Conservation (phyloP, 192 early-diverging fungal species). For the Linnemannia exigua region DNA sequence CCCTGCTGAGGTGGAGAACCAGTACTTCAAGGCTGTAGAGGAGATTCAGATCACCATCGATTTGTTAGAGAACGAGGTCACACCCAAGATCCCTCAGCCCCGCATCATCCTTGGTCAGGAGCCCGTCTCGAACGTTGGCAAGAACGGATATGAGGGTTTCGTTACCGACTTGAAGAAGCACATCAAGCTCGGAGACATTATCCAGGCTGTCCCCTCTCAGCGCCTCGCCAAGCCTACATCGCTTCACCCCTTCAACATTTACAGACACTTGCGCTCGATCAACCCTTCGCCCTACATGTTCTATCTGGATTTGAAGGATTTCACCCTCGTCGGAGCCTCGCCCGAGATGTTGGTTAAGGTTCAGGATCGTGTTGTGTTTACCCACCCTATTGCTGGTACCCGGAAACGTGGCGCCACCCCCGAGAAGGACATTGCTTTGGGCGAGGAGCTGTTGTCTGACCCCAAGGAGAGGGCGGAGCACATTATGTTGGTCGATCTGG, state of each 20-base stretch:
- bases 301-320: slow-evolving; percentile 94
- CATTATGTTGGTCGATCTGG: slow-evolving; percentile 99
- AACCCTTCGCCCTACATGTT: slow-evolving; percentile 99
- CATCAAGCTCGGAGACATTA: slow-evolving; percentile 96
- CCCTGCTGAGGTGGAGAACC: slow-evolving; percentile 62
- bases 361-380: slow-evolving; percentile 82
- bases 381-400: slow-evolving; percentile 99
- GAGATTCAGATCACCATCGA: slow-evolving; percentile 79
- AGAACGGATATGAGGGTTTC: slow-evolving; percentile 92
- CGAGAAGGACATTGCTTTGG: slow-evolving; percentile 93
- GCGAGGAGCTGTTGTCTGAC: slow-evolving; percentile 90
- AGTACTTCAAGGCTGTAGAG: slow-evolving; percentile 79
- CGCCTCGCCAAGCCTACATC: slow-evolving; percentile 88
- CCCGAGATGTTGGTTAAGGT: slow-evolving; percentile 99
- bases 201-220: slow-evolving; percentile 98
- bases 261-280: slow-evolving; percentile 92
- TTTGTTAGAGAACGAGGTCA: slow-evolving; percentile 77
- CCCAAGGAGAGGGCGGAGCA: slow-evolving; percentile 98
- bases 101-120: slow-evolving; percentile 77
- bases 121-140: slow-evolving; percentile 89
- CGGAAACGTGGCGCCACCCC: slow-evolving; percentile 88
- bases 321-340: slow-evolving; percentile 96
- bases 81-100: slow-evolving; percentile 85
- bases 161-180: slow-evolving; percentile 90
- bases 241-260: slow-evolving; percentile 98